Percentiles rank a stretch among this genome's conserved stretches.
Evolutionary conservation across 2,329 filamentous ascomycete genomes (phyloP).

Genomic region (Sphaerulina vaccinii): DNA sequence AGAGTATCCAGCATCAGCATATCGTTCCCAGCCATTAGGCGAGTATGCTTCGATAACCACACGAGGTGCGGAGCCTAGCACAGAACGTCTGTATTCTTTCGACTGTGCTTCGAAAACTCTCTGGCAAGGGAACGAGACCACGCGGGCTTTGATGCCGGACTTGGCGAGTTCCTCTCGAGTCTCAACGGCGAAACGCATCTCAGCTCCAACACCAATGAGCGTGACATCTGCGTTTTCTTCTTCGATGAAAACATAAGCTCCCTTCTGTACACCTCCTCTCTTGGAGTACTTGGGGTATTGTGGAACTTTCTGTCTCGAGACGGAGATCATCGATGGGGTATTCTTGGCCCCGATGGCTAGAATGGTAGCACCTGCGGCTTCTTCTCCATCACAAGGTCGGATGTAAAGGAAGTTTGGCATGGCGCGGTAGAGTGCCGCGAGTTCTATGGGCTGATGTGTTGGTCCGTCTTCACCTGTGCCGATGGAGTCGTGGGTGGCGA

Average conservation of each 20-base stretch:
- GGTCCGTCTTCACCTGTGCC: conserved; percentile 41
- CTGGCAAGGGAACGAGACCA: conserved; percentile 54
- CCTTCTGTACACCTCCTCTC: conserved; percentile 41
- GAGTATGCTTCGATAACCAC: conserved; percentile 63
- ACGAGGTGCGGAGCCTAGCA: conserved; percentile 41
- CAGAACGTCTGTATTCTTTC: conserved; percentile 47
- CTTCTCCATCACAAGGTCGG: conserved; percentile 39
- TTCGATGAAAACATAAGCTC: conserved; percentile 45
- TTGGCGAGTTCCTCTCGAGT: conserved; percentile 38
- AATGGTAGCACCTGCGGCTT: conserved; percentile 45
- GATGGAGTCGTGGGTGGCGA: conserved; percentile 42
- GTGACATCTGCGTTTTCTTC: conserved; percentile 45
- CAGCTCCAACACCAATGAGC: conserved; percentile 52
- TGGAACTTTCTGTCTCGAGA: conserved; percentile 44
- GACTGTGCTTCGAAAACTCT: conserved; percentile 51
- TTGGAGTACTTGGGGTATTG: conserved; percentile 41
- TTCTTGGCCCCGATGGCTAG: conserved; percentile 42
- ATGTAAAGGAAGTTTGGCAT: conserved; percentile 43
- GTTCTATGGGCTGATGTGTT: conserved; percentile 41
- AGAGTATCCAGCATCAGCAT: conserved; percentile 56
- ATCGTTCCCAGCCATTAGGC: conserved; percentile 59
- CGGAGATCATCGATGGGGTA: conserved; percentile 46
- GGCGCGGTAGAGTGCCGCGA: conserved; percentile 38
- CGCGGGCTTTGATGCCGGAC: conserved; percentile 45
- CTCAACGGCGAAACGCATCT: conserved; percentile 49